A percentile compares a stretch with the other conserved stretches of the same genome.
These are phyloP conservation scores for Choanephora cucurbitarum DNA, from an alignment of 371 early-diverging fungal species.

Conservation along the genomic window DNA sequence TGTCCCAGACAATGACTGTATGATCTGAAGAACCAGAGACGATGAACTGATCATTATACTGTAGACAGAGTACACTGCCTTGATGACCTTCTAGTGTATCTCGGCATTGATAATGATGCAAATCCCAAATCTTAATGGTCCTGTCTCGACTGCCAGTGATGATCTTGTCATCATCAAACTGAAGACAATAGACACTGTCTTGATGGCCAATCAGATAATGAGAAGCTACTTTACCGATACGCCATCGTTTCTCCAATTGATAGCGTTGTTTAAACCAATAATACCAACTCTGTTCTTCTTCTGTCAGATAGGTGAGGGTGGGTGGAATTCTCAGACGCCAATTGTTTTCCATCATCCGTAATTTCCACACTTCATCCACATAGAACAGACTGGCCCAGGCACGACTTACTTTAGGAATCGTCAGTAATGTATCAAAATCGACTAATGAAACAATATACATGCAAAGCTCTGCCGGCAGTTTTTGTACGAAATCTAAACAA, in stretches of 20 bases:
- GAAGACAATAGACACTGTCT: slow-evolving; percentile 95
- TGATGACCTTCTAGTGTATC: slow-evolving; percentile 84
- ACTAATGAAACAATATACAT: slow-evolving; percentile 29
- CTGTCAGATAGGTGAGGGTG: slow-evolving; percentile 1
- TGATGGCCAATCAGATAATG: slow-evolving; percentile 69
- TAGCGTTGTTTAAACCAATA: slow-evolving; percentile 37
- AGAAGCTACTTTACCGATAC: slow-evolving; percentile 31
- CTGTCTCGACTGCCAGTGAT: slow-evolving; percentile 94
- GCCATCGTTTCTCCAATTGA: slow-evolving; percentile 40
- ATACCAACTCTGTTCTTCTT: slow-evolving; percentile 30
- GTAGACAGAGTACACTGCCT: slow-evolving; percentile 89
- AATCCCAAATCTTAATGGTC: slow-evolving; percentile 73
- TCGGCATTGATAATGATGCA: slow-evolving; percentile 63
- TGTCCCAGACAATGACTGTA: slow-evolving; percentile 89
- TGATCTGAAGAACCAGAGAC: slow-evolving; percentile 93
- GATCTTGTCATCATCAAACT: slow-evolving; percentile 79
- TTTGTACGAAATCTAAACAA: slow-evolving; percentile 22
- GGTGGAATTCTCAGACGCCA: slow-evolving; percentile 26
- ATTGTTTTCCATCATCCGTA: slow-evolving; percentile 12
- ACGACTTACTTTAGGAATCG: slow-evolving; percentile 22
- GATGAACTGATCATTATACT: slow-evolving; percentile 77
- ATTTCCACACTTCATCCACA: slow-evolving; percentile 27
- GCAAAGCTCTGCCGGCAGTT: slow-evolving; percentile 30
- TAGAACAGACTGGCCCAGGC: slow-evolving; percentile 24
- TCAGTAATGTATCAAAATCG: slow-evolving; percentile 21